Evolutionary conservation across 2,329 filamentous ascomycete genomes (phyloP).

Genomic region (Fusarium tupiense): DNA sequence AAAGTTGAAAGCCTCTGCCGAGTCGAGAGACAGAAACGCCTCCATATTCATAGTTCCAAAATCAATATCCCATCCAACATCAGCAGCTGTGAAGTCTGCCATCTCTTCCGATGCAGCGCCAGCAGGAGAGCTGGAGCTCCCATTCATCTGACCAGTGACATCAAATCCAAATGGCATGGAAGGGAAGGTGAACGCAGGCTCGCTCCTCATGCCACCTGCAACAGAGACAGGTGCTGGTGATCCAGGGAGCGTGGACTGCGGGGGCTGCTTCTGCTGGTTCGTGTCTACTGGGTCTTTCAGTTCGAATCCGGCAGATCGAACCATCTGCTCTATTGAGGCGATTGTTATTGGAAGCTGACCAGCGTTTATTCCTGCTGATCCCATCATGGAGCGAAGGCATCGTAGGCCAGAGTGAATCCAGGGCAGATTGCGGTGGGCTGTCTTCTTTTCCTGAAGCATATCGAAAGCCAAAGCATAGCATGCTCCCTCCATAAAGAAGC

Average conservation of each 20-base stretch:
- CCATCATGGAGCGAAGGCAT: conserved; percentile 49
- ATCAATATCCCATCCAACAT: conserved; percentile 46
- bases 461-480: conserved; percentile 55
- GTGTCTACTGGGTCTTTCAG: conserved; percentile 33
- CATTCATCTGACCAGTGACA: conserved; percentile 36
- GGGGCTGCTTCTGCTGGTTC: conserved; percentile 26
- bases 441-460: conserved; percentile 51
- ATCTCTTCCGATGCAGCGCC: conserved; percentile 36
- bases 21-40: conserved; percentile 46
- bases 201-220: conserved; percentile 14
- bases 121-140: conserved; percentile 21
- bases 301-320: conserved; percentile 43
- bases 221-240: conserved; percentile 24
- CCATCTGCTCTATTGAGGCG: conserved; percentile 45
- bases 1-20: conserved; percentile 42
- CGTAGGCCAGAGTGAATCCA: conserved; percentile 53
- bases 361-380: conserved; percentile 26
- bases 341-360: conserved; percentile 40
- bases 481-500: conserved; percentile 55
- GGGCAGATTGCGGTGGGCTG: conserved; percentile 51
- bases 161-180: conserved; percentile 45
- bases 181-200: conserved; percentile 42
- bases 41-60: conserved; percentile 49
- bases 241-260: conserved; percentile 28
- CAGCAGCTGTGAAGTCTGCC: conserved; percentile 43